These are phyloP conservation scores for Apiospora pterosperma DNA, from an alignment of 2,329 filamentous ascomycete species.

Conservation along the genomic window DNA sequence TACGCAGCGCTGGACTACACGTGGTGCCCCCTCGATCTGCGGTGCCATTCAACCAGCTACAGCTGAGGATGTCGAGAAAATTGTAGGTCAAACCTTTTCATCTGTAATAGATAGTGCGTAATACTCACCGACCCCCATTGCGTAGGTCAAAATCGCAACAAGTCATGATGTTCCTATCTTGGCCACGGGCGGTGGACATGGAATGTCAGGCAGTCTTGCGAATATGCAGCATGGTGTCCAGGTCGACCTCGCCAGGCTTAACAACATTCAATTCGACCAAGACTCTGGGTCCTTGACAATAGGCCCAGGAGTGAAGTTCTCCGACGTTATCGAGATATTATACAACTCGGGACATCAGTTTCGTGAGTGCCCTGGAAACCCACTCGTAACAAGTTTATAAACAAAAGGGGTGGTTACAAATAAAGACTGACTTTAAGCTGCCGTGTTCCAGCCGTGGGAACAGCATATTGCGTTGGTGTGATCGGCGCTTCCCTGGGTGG, in stretches of 20 bases:
- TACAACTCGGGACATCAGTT: slow-evolving; percentile 5
- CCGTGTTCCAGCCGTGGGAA: slow-evolving; percentile 5
- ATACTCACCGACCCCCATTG: too few relatives aligned
- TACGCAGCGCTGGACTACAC: slow-evolving; percentile 7
- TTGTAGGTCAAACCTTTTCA: slow-evolving; percentile 7
- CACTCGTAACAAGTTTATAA: too few relatives aligned
- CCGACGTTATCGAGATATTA: not conserved
- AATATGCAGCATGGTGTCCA: slow-evolving; percentile 1
- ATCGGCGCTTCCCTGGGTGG: slow-evolving; percentile 5
- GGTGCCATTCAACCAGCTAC: slow-evolving; percentile 3
- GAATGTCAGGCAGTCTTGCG: not conserved
- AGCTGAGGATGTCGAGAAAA: slow-evolving; percentile 7
- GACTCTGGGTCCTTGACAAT: not conserved
- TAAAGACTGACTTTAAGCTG: too few relatives aligned
- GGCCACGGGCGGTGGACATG: slow-evolving; percentile 6
- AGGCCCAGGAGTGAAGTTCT: slow-evolving; percentile 2
- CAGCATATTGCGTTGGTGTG: slow-evolving; percentile 6
- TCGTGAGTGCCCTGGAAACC: slow-evolving; percentile 1
- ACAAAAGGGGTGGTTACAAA: too few relatives aligned
- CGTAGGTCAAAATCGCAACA: slow-evolving; percentile 7
- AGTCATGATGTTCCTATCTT: slow-evolving; percentile 7
- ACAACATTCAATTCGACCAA: not conserved
- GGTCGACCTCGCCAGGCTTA: slow-evolving; percentile 8
- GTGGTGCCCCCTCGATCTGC: not conserved
- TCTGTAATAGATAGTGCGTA: too few relatives aligned